phyloP scores from a whole-genome alignment of 2,329 filamentous ascomycete species.

The Fusarium equiseti region DNA sequence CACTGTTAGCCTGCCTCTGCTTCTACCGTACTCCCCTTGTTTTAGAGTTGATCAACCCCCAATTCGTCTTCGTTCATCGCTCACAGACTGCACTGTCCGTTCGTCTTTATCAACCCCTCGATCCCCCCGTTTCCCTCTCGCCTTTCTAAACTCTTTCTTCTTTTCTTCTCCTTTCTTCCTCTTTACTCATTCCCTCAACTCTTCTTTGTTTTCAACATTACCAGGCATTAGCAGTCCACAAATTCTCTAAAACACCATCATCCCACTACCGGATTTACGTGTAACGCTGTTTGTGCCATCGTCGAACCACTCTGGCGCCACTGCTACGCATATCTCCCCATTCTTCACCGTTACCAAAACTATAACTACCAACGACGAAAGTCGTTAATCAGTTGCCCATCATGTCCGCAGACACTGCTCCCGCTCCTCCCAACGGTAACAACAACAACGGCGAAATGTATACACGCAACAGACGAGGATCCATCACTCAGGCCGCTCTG shows the following conservation, averaged over 20 bases:
- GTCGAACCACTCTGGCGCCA: conserved; percentile 50
- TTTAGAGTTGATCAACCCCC: conserved; percentile 48
- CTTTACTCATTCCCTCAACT: conserved; percentile 21
- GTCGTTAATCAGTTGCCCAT: conserved; percentile 35
- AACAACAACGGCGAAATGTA: conserved; percentile 52
- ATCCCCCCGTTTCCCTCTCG: conserved; percentile 21
- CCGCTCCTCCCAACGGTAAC: conserved; percentile 46
- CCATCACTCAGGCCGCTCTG: conserved; percentile 68
- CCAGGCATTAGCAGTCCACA: conserved; percentile 40
- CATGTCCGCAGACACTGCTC: conserved; percentile 53
- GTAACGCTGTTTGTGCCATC: conserved; percentile 41
- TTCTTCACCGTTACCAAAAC: conserved; percentile 41
- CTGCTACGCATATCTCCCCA: conserved; percentile 40
- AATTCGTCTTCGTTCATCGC: conserved; percentile 35
- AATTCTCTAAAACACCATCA: conserved; percentile 22
- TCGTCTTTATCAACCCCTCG: conserved; percentile 44
- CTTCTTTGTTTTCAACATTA: conserved; percentile 30
- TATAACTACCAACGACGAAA: conserved; percentile 46
- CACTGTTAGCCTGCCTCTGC: conserved; percentile 24
- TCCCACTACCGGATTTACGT: conserved; percentile 44
- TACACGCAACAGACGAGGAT: conserved; percentile 66
- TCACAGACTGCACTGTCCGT: conserved; percentile 21
- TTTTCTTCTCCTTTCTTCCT: conserved; percentile 8
- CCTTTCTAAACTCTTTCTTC: conserved; percentile 25
- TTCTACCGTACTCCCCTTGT: conserved; percentile 28